Percentiles rank a stretch among this genome's conserved stretches.
These are phyloP conservation scores for Russula brevipes DNA, from an alignment of 768 basidiomycete species.

Conservation along the genomic window DNA sequence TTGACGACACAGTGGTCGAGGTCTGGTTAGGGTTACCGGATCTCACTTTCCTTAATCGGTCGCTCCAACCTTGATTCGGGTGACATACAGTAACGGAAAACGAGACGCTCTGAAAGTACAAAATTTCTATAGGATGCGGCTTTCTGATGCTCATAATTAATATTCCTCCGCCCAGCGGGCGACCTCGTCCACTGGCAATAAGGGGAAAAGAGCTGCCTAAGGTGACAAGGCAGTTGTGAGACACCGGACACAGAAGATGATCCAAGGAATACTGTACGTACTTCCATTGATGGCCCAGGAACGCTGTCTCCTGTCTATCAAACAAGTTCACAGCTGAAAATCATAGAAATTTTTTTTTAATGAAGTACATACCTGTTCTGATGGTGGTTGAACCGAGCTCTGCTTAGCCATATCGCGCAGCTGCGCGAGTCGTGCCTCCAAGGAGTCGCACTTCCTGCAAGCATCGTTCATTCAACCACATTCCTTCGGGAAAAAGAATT, in stretches of 20 bases:
- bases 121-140: neutral
- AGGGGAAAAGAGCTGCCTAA: conserved; percentile 3
- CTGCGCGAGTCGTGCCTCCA: conserved; percentile 59
- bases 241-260: neutral
- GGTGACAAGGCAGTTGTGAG: neutral
- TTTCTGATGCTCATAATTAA: conserved; percentile 18
- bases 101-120: neutral
- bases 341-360: neutral
- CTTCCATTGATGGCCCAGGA: neutral
- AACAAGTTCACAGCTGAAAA: neutral
- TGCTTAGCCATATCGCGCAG: conserved; percentile 35
- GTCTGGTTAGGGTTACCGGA: neutral
- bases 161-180: conserved; percentile 58
- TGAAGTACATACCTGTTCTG: conserved; percentile 24
- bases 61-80: neutral
- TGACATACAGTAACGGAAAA: no score
- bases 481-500: neutral
- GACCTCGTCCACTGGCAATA: conserved; percentile 39
- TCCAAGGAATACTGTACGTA: neutral
- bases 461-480: neutral
- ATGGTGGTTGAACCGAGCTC: conserved; percentile 7
- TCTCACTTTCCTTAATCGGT: neutral
- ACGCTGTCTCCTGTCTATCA: neutral
- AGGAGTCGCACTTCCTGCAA: conserved; percentile 63
- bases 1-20: neutral